These are phyloP conservation scores for Prunus persica DNA, from an alignment of 306 rosid genomes.

Conservation along the genomic window DNA sequence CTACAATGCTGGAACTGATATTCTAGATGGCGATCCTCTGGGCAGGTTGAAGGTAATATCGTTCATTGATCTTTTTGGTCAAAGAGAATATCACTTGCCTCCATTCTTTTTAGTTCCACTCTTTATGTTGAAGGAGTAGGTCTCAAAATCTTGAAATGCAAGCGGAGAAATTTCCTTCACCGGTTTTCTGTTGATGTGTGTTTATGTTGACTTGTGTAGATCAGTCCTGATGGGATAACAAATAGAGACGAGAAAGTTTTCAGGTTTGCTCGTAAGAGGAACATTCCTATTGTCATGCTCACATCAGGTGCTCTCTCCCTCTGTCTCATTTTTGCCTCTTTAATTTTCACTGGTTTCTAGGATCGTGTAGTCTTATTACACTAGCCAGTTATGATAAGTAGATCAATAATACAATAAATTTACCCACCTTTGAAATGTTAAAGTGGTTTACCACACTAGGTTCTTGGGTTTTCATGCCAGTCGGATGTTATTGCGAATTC, in stretches of 20 bases:
- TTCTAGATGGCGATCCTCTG: conserved; percentile 87
- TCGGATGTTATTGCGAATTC: background rate
- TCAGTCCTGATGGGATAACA: conserved; percentile 81
- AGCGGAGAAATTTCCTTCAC: background rate
- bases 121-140: background rate
- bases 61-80: conserved; percentile 22
- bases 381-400: background rate
- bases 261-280: conserved; percentile 65
- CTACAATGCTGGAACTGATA: conserved; percentile 96
- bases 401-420: background rate
- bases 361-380: background rate
- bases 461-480: background rate
- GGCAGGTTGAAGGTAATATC: conserved; percentile 76
- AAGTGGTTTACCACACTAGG: background rate
- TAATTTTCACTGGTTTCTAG: background rate
- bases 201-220: conserved; percentile 45
- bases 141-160: conserved; percentile 4
- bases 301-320: conserved; percentile 68
- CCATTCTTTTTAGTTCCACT: conserved; percentile 13
- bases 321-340: background rate
- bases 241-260: conserved; percentile 89
- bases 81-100: conserved; percentile 17
- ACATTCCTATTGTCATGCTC: conserved; percentile 87
- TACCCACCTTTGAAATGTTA: background rate
- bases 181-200: conserved; percentile 20